Percentiles rank a stretch among this genome's conserved stretches.
phyloP scores from a whole-genome alignment of 495 filamentous ascomycete genomes.

The Pyrenula aspistea region DNA sequence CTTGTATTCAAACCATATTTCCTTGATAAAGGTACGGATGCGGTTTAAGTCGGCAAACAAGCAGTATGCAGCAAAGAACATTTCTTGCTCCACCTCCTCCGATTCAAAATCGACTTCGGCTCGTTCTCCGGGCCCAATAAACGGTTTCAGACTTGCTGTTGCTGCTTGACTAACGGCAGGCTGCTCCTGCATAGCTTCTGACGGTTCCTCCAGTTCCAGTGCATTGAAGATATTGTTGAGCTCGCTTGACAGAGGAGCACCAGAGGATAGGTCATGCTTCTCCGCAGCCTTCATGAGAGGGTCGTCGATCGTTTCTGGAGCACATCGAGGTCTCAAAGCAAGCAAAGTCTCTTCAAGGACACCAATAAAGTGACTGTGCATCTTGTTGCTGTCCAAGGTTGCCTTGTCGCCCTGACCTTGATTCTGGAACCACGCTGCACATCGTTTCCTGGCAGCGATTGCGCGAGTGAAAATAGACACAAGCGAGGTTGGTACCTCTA shows the following conservation, averaged over 20 bases:
- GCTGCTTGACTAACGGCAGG: not conserved
- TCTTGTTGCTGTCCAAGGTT: not conserved
- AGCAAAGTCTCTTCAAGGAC: not conserved
- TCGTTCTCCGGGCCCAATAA: not conserved
- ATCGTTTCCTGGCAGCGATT: not conserved
- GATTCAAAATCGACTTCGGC: not conserved
- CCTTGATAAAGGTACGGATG: not conserved
- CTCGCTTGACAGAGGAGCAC: not conserved
- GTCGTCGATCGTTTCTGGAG: not conserved
- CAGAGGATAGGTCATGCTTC: not conserved
- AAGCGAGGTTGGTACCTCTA: not conserved
- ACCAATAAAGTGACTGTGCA: not conserved
- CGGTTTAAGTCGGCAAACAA: not conserved
- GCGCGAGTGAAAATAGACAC: not conserved
- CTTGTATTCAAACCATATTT: not conserved
- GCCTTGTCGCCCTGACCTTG: not conserved
- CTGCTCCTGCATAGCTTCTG: not conserved
- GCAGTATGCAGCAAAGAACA: not conserved
- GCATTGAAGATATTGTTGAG: not conserved
- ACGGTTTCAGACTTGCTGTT: not conserved
- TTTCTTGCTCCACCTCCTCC: not conserved
- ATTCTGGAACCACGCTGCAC: not conserved
- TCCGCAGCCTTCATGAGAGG: not conserved
- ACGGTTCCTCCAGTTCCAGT: not conserved
- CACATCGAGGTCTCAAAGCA: not conserved